A percentile compares a stretch with the other conserved stretches of the same genome.
phyloP scores from a whole-genome alignment of 768 basidiomycete genomes.

The Clathrus columnatus region DNA sequence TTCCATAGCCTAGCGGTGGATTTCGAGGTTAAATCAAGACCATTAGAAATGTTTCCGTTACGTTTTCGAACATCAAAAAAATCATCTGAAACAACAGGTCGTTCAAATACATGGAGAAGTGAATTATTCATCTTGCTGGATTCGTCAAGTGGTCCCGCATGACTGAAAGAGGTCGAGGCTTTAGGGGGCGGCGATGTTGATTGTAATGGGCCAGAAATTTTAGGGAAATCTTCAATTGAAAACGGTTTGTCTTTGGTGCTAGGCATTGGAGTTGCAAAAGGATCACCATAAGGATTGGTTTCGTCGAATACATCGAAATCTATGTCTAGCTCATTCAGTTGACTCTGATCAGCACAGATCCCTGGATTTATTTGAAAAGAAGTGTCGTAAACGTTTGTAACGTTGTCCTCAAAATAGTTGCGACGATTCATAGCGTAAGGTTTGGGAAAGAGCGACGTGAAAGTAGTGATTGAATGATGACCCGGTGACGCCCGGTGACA shows the following conservation, averaged over 20 bases:
- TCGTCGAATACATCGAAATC: constrained; percentile 39
- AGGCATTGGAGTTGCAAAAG: constrained; percentile 27
- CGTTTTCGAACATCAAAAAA: constrained; percentile 11
- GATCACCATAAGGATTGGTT: constrained; percentile 34
- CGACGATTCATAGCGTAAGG: background rate
- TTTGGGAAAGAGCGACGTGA: no score
- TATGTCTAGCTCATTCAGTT: constrained; percentile 20
- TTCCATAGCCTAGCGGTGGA: constrained; percentile 9
- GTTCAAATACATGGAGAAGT: background rate
- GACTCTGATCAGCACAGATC: constrained; percentile 18
- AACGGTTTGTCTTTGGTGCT: constrained; percentile 24
- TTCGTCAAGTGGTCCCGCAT: constrained; percentile 13
- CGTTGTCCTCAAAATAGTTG: constrained; percentile 20
- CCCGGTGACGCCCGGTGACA: background rate
- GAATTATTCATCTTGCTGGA: background rate
- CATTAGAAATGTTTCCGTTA: constrained; percentile 5
- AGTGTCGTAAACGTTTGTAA: constrained; percentile 19
- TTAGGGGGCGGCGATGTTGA: constrained; percentile 17
- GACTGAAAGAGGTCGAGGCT: constrained; percentile 14
- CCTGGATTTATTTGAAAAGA: constrained; percentile 42
- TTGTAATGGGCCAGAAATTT: constrained; percentile 12
- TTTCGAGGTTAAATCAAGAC: constrained; percentile 9
- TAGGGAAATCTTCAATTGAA: constrained; percentile 13
- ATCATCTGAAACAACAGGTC: constrained; percentile 6
- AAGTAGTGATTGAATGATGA: no score